Conservation (phyloP, 305 asterid species). For the Rubia tinctorum region DNA sequence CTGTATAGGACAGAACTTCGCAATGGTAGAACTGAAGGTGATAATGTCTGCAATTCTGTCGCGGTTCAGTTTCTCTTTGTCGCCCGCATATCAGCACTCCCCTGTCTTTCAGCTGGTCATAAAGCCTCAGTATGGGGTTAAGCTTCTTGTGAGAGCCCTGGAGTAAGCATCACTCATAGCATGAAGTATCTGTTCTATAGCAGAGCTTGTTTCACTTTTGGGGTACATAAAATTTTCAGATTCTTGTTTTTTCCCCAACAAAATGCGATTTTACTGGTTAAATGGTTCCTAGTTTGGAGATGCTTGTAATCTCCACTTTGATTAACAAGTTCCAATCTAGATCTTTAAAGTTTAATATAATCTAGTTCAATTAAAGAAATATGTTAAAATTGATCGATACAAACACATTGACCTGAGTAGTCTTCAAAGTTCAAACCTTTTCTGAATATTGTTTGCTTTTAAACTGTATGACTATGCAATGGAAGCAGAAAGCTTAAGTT, state of each 20-base stretch:
- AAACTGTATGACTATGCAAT: neutral
- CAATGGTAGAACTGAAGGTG: constrained; percentile 69
- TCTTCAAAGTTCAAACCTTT: neutral
- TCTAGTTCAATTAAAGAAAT: neutral
- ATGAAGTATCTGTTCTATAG: no score
- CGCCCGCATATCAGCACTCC: constrained; percentile 51
- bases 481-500: neutral
- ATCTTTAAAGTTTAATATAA: neutral
- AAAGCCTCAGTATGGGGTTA: constrained; percentile 56
- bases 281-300: neutral
- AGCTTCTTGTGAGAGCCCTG: constrained; percentile 36
- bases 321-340: neutral
- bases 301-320: neutral
- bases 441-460: neutral
- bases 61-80: constrained; percentile 47
- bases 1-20: constrained; percentile 66
- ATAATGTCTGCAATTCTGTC: constrained; percentile 46
- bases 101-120: constrained; percentile 50
- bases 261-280: neutral
- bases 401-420: neutral
- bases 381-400: no score
- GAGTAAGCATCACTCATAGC: constrained; percentile 11
- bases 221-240: neutral
- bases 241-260: neutral
- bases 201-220: neutral